Conservation (phyloP, 2,329 filamentous ascomycete species). For the Aspergillus pseudoterreus region DNA sequence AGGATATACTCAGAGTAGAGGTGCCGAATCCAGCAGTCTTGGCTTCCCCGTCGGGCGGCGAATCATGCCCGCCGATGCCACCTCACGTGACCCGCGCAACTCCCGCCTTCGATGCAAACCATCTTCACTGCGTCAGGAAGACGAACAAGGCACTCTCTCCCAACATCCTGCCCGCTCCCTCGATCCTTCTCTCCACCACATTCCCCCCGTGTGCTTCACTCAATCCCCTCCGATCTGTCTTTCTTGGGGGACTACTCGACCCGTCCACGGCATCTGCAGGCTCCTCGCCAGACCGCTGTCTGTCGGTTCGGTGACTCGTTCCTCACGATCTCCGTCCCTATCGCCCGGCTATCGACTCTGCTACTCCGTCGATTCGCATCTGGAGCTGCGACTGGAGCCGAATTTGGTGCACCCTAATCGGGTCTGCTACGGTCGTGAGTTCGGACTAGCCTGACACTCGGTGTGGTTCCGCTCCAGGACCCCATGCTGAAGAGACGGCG, state of each 20-base stretch:
- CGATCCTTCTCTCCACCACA: conserved; percentile 8
- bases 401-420: conserved; percentile 9
- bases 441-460: conserved; percentile 14
- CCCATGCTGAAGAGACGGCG: conserved; percentile 50
- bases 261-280: conserved; percentile 11
- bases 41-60: conserved; percentile 16
- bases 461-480: conserved; percentile 35
- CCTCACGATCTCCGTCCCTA: conserved; percentile 18
- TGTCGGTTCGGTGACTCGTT: conserved; percentile 25
- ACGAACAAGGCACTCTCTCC: conserved; percentile 24
- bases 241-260: conserved; percentile 8
- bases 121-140: conserved; percentile 23
- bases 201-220: conserved; percentile 2
- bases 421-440: conserved; percentile 15
- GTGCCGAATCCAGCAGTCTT: conserved; percentile 16
- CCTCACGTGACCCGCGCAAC: conserved; percentile 30
- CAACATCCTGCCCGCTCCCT: conserved; percentile 18
- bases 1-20: neutral
- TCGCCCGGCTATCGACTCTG: conserved; percentile 17
- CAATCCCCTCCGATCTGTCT: conserved; percentile 1
- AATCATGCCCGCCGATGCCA: conserved; percentile 23
- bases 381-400: conserved; percentile 7
- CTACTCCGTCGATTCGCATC: conserved; percentile 7
- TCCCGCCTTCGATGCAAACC: conserved; percentile 42
- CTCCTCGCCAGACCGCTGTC: conserved; percentile 13